Evolutionary conservation across 345 rosid genomes (phyloP).

Genomic region (Isatis tinctoria): DNA sequence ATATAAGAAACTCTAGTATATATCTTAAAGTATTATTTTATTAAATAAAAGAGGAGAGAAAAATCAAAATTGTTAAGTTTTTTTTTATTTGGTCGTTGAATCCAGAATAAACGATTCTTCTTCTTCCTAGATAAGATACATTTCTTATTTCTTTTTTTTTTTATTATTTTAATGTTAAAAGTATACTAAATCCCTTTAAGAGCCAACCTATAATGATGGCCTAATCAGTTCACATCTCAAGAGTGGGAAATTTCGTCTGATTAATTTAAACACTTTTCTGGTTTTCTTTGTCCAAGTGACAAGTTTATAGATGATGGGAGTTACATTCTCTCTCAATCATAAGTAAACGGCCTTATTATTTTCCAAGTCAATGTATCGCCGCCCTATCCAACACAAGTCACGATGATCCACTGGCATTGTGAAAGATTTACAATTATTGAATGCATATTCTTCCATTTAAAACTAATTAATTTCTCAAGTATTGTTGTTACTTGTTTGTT

Average conservation of each 20-base stretch:
- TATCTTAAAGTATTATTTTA: too few species aligned
- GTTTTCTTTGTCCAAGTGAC: neutral
- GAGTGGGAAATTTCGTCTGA: neutral
- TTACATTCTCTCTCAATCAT: neutral
- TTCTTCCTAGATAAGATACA: too few species aligned
- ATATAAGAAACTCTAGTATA: too few species aligned
- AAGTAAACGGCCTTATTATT: conserved; percentile 14
- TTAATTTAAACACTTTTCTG: neutral
- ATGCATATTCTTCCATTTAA: neutral
- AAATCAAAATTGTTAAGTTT: too few species aligned
- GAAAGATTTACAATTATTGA: conserved; percentile 11
- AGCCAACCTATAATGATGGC: too few species aligned
- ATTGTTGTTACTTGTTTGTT: conserved; percentile 12
- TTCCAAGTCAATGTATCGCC: conserved; percentile 18
- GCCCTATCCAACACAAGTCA: conserved; percentile 18
- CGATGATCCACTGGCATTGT: neutral
- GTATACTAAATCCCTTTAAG: too few species aligned
- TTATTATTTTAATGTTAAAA: too few species aligned
- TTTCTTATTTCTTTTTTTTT: too few species aligned
- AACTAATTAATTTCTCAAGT: neutral
- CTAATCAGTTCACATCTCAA: neutral
- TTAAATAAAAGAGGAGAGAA: too few species aligned
- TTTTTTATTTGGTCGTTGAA: too few species aligned
- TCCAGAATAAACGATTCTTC: too few species aligned
- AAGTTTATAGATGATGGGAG: neutral